These are phyloP conservation scores for Cyclostephanos invisitatus DNA, from an alignment of 108 stramenopile genomes.

Conservation along the genomic window DNA sequence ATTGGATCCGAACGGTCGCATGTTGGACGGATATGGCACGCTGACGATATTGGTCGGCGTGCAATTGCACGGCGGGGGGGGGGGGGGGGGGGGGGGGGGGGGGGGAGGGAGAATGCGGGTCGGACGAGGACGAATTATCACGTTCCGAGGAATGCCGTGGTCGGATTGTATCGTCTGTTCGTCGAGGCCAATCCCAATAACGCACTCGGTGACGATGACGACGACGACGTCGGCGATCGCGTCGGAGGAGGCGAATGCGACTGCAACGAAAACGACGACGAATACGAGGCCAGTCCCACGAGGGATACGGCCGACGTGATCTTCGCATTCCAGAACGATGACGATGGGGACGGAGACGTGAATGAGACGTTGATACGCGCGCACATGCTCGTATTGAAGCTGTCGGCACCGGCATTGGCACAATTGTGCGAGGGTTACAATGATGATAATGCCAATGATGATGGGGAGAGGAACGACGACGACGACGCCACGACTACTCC, in stretches of 20 bases:
- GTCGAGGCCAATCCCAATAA: conserved; percentile 1
- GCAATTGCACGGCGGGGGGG: conserved; percentile 15
- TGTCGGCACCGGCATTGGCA: conserved; percentile 21
- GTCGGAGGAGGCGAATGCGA: not conserved
- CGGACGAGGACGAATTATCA: too few species aligned
- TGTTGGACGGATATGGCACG: conserved; percentile 19
- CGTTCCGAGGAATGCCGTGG: conserved; percentile 29
- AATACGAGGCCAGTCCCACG: not conserved
- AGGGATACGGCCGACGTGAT: conserved; percentile 24
- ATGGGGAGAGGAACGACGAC: too few species aligned
- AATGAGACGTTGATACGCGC: conserved; percentile 15
- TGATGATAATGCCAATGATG: conserved; percentile 5
- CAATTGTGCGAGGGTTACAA: conserved; percentile 2
- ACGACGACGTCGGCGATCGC: not conserved
- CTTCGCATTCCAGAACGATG: conserved; percentile 22
- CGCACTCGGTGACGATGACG: not conserved
- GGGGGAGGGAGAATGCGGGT: too few species aligned
- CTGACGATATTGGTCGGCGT: conserved; percentile 27
- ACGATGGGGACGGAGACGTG: conserved; percentile 7
- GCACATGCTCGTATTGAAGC: conserved; percentile 28
- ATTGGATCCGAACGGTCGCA: conserved; percentile 1
- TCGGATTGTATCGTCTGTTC: not conserved
- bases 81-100: too few species aligned
- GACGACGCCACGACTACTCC: too few species aligned
- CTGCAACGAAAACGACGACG: not conserved